These are phyloP conservation scores for Moelleriella libera DNA, from an alignment of 2,329 filamentous ascomycete species.

Conservation along the genomic window DNA sequence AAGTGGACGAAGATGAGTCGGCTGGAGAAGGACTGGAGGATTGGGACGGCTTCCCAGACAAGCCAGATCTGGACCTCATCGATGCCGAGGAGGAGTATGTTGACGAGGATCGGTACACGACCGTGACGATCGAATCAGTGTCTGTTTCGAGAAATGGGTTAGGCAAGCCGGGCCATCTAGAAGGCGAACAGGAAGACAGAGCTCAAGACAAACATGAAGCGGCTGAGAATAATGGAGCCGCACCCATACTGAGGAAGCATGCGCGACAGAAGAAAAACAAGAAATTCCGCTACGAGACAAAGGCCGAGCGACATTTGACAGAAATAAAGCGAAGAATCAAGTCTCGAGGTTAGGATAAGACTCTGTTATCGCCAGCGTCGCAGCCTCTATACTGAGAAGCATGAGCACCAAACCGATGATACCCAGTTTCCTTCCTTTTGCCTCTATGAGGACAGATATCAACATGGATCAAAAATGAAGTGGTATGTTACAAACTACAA, in stretches of 20 bases:
- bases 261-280: constrained; percentile 54
- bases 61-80: constrained; percentile 33
- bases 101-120: constrained; percentile 91
- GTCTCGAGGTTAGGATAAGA: constrained; percentile 4
- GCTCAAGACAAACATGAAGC: constrained; percentile 13
- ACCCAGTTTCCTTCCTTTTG: too few species aligned
- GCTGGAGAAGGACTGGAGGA: constrained; percentile 30
- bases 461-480: too few species aligned
- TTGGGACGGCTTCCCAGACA: constrained; percentile 53
- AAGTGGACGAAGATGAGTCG: constrained; percentile 24
- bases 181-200: constrained; percentile 14
- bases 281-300: constrained; percentile 87
- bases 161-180: constrained; percentile 31
- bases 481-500: too few species aligned
- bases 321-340: constrained; percentile 59
- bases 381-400: too few species aligned
- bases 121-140: constrained; percentile 84
- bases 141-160: constrained; percentile 64
- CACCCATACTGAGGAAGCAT: constrained; percentile 14
- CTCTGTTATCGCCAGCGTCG: too few species aligned
- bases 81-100: constrained; percentile 88
- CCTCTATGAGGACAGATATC: too few species aligned
- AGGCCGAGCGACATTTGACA: constrained; percentile 65
- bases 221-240: constrained; percentile 10
- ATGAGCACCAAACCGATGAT: too few species aligned